phyloP scores from a whole-genome alignment of 345 rosid genomes.

The Hibiscus mutabilis region DNA sequence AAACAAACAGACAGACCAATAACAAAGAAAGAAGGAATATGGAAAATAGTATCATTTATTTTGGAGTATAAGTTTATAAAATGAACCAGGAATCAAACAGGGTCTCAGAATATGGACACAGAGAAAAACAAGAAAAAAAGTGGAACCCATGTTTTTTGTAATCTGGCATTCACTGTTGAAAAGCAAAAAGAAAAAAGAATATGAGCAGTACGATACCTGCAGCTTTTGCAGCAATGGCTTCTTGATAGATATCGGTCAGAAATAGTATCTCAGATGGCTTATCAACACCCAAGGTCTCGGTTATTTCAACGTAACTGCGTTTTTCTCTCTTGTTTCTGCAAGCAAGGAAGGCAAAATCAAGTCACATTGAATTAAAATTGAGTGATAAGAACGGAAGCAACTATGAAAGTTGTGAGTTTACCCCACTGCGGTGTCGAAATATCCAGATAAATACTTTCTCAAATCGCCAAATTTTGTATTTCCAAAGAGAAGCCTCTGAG shows the following conservation, averaged over 20 bases:
- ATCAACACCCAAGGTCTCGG: constrained; percentile 72
- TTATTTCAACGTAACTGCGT: constrained; percentile 65
- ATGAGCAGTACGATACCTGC: constrained; percentile 47
- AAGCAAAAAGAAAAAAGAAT: not conserved
- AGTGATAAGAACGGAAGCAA: not conserved
- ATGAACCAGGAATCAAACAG: not conserved
- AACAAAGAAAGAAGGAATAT: constrained; percentile 3
- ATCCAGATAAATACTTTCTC: constrained; percentile 75
- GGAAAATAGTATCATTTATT: not conserved
- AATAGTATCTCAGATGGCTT: constrained; percentile 72
- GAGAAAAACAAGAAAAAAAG: not conserved
- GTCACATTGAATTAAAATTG: not conserved
- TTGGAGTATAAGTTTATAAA: not conserved
- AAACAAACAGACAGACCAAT: not conserved
- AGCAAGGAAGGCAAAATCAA: not conserved
- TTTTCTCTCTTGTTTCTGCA: constrained; percentile 80
- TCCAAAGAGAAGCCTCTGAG: constrained; percentile 87
- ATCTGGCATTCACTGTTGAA: not conserved
- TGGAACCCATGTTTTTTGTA: not conserved
- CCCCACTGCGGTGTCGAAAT: constrained; percentile 83
- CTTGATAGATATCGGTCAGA: constrained; percentile 77
- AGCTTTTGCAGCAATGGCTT: constrained; percentile 79
- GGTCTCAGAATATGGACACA: not conserved
- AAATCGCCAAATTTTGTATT: constrained; percentile 77
- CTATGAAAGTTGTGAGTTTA: constrained; percentile 20